Evolutionary conservation across 1,139 yeast genomes (phyloP), one percentile per base, ranked within the genome.

Genomic region (Kodamaea sp.): DNA sequence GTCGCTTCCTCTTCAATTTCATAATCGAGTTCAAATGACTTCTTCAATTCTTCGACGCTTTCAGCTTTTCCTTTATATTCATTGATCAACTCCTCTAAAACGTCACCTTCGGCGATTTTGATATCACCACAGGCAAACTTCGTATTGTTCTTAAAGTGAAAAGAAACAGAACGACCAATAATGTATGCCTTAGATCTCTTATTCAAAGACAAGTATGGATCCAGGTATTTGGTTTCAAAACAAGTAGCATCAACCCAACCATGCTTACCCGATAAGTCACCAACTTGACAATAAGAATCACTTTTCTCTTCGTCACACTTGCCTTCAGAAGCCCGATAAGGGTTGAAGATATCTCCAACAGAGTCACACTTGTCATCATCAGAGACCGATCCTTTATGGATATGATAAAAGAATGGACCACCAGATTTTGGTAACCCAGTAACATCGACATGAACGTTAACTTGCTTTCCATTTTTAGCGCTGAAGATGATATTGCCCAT

Each of bases 181-280:
- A 79, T 66, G 49, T 62, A 73, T 8, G 79, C 65, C 34, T 71
- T 70, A 27, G 75, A 65, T 29, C 56, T 56, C 27, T 68, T 65
- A 49, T 76, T 65, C 50, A 79, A 68, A 0, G 82, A 74, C 40
- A 79, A 54, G 55, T 66, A 79, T 5, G 78, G 78, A 50, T 79
- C 85, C 37, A 63, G 54, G 52, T 74, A 79, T 43, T 65, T 67
- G 24, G 75, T 63, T 52, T 75, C 78, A 55, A 70, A 75, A 49
- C 81, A 75, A 3, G 81, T 76, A 23, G 78, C 65, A 49, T 75
- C 67, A 46, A 79, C 74, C 58, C 65, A 65, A 3, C 84, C 85
- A 55, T 79, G 82, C 52, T 79, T 79, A 26, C 84, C 84, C 33
- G 81, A 73, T 47, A 79, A 72, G 52, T 79, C 84, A 33, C 85